Conservation (phyloP, 495 filamentous ascomycete genomes). For the Halenospora varia region DNA sequence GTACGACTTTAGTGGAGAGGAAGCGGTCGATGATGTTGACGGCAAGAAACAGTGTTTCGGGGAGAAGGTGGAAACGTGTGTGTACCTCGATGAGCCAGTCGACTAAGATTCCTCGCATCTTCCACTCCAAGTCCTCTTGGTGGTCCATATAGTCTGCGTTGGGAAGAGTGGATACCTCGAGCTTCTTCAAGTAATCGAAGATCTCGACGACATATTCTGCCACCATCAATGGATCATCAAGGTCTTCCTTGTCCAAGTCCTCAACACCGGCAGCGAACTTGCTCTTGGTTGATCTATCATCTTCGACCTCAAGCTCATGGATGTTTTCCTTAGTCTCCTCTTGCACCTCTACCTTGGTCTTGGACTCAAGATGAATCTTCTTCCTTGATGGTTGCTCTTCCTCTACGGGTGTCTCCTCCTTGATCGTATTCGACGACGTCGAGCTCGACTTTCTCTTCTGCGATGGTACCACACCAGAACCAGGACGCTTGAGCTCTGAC, state of each 20-base stretch:
- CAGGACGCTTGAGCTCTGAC: constrained; percentile 65
- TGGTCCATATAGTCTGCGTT: constrained; percentile 93
- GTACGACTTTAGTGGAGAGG: constrained; percentile 87
- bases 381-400: constrained; percentile 49
- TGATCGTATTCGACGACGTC: constrained; percentile 44
- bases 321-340: constrained; percentile 15
- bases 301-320: constrained; percentile 19
- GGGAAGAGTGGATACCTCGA: constrained; percentile 78
- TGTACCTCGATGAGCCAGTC: constrained; percentile 99
- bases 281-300: constrained; percentile 28
- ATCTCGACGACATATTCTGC: constrained; percentile 97
- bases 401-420: constrained; percentile 58
- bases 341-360: constrained; percentile 22
- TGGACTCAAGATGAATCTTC: constrained; percentile 37
- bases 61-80: constrained; percentile 91
- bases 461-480: constrained; percentile 58
- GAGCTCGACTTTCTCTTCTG: constrained; percentile 61
- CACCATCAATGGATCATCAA: constrained; percentile 93
- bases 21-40: constrained; percentile 99
- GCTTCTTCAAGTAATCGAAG: constrained; percentile 89
- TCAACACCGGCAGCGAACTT: constrained; percentile 45
- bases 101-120: constrained; percentile 94
- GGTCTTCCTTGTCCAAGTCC: constrained; percentile 79
- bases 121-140: constrained; percentile 94
- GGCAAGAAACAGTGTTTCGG: constrained; percentile 95